phyloP scores from a whole-genome alignment of 768 basidiomycete genomes.

The Asterophora lycoperdoides region DNA sequence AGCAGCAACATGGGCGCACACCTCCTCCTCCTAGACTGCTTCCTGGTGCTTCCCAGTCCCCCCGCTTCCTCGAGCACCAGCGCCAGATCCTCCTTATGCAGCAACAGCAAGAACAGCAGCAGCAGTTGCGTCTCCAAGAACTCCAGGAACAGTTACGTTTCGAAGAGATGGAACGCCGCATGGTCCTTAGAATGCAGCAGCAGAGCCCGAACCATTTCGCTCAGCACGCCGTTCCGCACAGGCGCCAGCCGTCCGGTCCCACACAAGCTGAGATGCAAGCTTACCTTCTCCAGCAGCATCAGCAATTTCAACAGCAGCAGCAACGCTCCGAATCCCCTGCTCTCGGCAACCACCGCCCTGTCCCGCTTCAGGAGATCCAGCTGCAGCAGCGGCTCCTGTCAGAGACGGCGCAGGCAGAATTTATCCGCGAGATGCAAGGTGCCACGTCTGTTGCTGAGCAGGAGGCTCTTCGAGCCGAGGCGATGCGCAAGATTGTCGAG shows the following conservation, averaged over 20 bases:
- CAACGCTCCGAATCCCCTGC: constrained; percentile 44
- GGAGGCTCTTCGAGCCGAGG: constrained; percentile 70
- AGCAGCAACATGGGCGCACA: constrained; percentile 47
- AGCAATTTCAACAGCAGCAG: constrained; percentile 50
- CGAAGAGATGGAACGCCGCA: constrained; percentile 64
- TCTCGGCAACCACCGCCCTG: constrained; percentile 28
- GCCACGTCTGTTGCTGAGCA: constrained; percentile 51
- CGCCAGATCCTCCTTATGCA: constrained; percentile 66
- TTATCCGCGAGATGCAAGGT: constrained; percentile 61
- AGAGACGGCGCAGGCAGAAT: constrained; percentile 70
- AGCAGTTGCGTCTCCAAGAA: constrained; percentile 56
- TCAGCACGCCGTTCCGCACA: constrained; percentile 21
- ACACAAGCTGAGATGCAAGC: constrained; percentile 48
- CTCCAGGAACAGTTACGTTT: constrained; percentile 60
- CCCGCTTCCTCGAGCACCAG: constrained; percentile 74
- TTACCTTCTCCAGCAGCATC: constrained; percentile 37
- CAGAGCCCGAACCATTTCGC: constrained; percentile 31
- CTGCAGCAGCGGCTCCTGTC: constrained; percentile 74
- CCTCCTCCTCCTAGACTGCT: constrained; percentile 76
- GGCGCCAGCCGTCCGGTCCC: constrained; percentile 41
- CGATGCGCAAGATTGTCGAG: constrained; percentile 86
- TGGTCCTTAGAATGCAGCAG: constrained; percentile 48
- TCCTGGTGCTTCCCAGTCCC: constrained; percentile 63
- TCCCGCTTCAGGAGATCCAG: constrained; percentile 55
- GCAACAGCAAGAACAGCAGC: constrained; percentile 62